Evolutionary conservation across 306 rosid genomes (phyloP), one percentile per base, ranked within the genome.

Genomic region (Cucurbita argyrosperma): DNA sequence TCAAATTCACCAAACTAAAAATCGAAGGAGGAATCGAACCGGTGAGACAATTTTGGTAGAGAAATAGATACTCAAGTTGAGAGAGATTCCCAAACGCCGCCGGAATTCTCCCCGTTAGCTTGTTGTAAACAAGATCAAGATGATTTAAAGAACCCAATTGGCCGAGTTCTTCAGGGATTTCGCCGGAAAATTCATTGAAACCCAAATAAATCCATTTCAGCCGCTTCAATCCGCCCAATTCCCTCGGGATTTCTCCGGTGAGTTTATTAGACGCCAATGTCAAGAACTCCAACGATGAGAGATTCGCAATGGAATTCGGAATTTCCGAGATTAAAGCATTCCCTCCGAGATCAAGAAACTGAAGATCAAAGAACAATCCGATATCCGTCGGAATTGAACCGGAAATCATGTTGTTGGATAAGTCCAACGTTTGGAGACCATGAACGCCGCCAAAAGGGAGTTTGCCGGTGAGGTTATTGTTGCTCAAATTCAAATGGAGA

Each of bases 71-170:
- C 49, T 77, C 81, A 57, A 95, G 96, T 61, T 77, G 14, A 6
- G 79, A 76, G 52, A 95, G 97, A 80, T 85, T 78, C 37, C 92
- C 95, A 0, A 95, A 52, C 40, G 97, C 85, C 5, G 62, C 70
- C 10, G 99, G 99, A 74, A 95, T 88, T 18, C 49, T 15, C 57
- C 97, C 99, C 0, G 87, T 82, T 84, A 95, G 88, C 23, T 87
- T 89, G 87, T 95, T 95, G 87, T 87, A 95, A 9, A 89, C 97
- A 65, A 95, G 89, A 77, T 95, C 91, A 12, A 95, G 91, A 80
- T 95, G 99, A 66, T 84, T 79, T 70, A 95, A 76, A 19, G 84
- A 78, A 0, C 8, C 16, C 70, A 95, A 65, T 6, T 78, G 75
- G 11, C 96, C 96, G 60, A 95, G 83, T 71, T 79, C 81, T 37